Conservation (phyloP, 768 basidiomycete genomes). For the Lactarius pseudohatsudake region DNA sequence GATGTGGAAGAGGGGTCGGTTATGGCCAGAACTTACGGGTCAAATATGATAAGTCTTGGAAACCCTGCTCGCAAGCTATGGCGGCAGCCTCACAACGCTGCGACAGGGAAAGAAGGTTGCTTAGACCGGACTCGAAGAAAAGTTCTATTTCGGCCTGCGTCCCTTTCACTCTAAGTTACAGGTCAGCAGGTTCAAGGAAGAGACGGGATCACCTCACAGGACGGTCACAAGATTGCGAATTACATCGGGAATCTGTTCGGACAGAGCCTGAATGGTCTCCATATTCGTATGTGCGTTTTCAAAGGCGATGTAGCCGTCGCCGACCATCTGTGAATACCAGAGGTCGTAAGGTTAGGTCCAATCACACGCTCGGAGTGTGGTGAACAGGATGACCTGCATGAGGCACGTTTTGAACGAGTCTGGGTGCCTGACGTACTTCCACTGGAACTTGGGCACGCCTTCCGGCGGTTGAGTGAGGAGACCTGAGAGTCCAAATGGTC, state of each 20-base stretch:
- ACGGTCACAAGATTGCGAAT: constrained; percentile 12
- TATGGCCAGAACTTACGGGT: not conserved
- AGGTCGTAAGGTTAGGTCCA: not conserved
- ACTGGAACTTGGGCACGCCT: constrained; percentile 4
- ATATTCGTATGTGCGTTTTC: constrained; percentile 20
- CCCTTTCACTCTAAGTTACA: not conserved
- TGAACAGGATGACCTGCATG: constrained; percentile 4
- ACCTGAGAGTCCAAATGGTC: not conserved
- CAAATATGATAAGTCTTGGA: constrained; percentile 4
- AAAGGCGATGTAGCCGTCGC: constrained; percentile 21
- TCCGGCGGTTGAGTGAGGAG: not conserved
- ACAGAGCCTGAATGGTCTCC: constrained; percentile 14
- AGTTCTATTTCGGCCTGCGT: not conserved
- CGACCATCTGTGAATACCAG: constrained; percentile 8
- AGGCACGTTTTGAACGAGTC: constrained; percentile 26
- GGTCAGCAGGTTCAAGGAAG: not conserved
- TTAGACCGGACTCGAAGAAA: constrained; percentile 6
- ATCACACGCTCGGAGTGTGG: not conserved
- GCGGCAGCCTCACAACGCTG: constrained; percentile 6
- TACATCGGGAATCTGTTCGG: constrained; percentile 16
- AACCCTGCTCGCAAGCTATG: constrained; percentile 2
- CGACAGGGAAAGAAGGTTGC: not conserved
- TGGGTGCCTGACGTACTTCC: constrained; percentile 20
- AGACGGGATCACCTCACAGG: not conserved
- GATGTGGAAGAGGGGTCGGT: not conserved